phyloP scores from a whole-genome alignment of 352 stramenopile genomes.

The Elongisporangium prolatum region DNA sequence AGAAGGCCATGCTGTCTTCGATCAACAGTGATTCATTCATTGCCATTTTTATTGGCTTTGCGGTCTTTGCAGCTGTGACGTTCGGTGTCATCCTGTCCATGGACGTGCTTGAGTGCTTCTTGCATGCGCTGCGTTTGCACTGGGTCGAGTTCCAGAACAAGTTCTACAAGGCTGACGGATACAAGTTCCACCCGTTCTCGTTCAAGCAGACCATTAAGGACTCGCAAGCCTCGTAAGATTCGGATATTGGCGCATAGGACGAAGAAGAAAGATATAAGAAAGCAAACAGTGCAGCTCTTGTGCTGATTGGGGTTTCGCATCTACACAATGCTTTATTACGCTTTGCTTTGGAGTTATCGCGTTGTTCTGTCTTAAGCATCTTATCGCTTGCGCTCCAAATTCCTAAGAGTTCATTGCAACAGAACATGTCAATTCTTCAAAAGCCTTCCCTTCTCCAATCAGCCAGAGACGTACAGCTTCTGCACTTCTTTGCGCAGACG shows the following conservation, averaged over 20 bases:
- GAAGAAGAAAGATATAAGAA: not conserved
- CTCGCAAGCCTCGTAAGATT: conserved; percentile 55
- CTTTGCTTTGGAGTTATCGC: not conserved
- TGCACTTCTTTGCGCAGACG: conserved; percentile 77
- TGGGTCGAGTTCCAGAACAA: conserved; percentile 99
- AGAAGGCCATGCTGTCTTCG: conserved; percentile 97
- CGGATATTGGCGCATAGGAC: not conserved
- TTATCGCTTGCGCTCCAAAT: not conserved
- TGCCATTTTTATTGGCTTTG: conserved; percentile 94
- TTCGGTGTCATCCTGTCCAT: conserved; percentile 98
- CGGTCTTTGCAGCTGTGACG: conserved; percentile 91
- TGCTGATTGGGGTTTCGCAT: not conserved
- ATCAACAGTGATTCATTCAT: conserved; percentile 97
- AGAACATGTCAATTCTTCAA: not conserved
- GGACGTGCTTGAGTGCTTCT: conserved; percentile 99
- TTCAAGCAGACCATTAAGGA: conserved; percentile 88
- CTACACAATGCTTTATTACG: not conserved
- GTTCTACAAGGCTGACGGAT: conserved; percentile 98
- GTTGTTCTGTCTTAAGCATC: not conserved
- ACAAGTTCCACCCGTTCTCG: conserved; percentile 96
- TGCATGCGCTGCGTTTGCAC: conserved; percentile 98
- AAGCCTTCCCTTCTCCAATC: too few species aligned
- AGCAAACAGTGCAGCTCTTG: not conserved
- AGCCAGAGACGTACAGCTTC: conserved; percentile 49
- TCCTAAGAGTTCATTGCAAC: too few species aligned